A percentile compares a stretch with the other conserved stretches of the same genome.
These are phyloP conservation scores for Plasmopara muralis DNA, from an alignment of 352 stramenopile genomes.

Conservation along the genomic window DNA sequence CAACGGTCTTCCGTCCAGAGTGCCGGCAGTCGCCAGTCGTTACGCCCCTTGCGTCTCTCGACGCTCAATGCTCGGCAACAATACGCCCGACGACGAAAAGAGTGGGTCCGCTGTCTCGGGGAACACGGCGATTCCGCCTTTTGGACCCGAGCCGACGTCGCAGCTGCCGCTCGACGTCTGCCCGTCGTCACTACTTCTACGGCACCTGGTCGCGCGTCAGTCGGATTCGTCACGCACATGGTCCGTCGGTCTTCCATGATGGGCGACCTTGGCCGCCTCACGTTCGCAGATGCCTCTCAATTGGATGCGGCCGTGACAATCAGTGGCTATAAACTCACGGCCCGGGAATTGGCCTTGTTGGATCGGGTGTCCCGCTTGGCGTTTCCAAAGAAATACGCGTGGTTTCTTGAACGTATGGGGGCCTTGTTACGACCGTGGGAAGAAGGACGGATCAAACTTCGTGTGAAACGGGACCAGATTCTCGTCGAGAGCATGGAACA, in stretches of 20 bases:
- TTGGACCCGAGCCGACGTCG: conserved; percentile 59
- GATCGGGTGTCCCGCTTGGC: conserved; percentile 57
- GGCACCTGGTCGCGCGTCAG: conserved; percentile 33
- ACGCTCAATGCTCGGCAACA: conserved; percentile 67
- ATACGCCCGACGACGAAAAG: conserved; percentile 72
- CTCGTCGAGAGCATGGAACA: conserved; percentile 81
- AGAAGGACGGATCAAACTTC: conserved; percentile 78
- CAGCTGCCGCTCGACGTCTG: conserved; percentile 17
- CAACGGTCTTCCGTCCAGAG: conserved; percentile 19
- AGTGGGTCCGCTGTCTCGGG: conserved; percentile 66
- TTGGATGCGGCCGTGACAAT: conserved; percentile 63
- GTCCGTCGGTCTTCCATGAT: conserved; percentile 52
- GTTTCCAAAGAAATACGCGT: conserved; percentile 78
- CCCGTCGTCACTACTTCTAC: conserved; percentile 13
- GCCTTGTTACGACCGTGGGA: conserved; percentile 61
- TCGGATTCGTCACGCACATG: conserved; percentile 64
- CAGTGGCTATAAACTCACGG: conserved; percentile 48
- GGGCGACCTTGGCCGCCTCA: conserved; percentile 41
- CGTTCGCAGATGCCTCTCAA: conserved; percentile 57
- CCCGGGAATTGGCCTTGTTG: conserved; percentile 51
- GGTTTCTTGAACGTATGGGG: conserved; percentile 76
- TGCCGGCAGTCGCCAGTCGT: conserved; percentile 10
- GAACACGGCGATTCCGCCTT: conserved; percentile 53
- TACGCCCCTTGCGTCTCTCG: conserved; percentile 37
- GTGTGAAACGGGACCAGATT: conserved; percentile 64